Percentiles rank a stretch among this genome's conserved stretches.
Conservation (phyloP, 2,329 filamentous ascomycete species). For the Fusarium sp. region DNA sequence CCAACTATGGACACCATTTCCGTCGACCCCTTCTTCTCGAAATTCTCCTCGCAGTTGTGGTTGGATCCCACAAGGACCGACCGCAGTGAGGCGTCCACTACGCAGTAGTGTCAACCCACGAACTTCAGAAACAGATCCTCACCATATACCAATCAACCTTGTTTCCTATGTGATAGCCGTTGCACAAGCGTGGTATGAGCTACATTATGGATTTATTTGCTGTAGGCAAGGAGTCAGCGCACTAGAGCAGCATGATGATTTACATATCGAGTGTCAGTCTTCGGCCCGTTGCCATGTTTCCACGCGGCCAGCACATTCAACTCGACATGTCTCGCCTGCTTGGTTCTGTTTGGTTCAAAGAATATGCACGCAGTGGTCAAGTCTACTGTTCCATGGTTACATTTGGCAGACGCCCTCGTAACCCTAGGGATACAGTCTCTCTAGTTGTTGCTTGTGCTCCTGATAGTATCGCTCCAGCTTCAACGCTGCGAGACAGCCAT, state of each 20-base stretch:
- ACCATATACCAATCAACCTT: background rate
- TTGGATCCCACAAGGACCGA: background rate
- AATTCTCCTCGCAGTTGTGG: slow-evolving; percentile 9
- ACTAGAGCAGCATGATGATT: background rate
- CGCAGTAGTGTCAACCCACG: background rate
- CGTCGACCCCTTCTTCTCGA: slow-evolving; percentile 7
- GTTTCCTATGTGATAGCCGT: background rate
- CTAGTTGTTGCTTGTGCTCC: background rate
- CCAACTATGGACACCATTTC: slow-evolving; percentile 7
- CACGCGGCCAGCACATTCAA: background rate
- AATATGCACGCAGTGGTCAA: background rate
- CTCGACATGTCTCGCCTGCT: background rate
- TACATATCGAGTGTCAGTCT: background rate
- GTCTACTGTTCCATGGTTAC: background rate
- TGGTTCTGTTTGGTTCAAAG: background rate
- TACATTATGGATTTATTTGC: background rate
- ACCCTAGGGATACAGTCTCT: background rate
- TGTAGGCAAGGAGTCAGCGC: background rate
- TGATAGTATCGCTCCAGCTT: background rate
- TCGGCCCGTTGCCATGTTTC: background rate
- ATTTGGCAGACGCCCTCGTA: too few relatives aligned
- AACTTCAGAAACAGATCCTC: background rate
- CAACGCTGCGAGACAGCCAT: background rate
- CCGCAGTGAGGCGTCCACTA: background rate
- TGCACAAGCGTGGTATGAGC: background rate